Conservation (phyloP, 1,284 basidiomycete genomes). For the Ustilago xerochloae region DNA sequence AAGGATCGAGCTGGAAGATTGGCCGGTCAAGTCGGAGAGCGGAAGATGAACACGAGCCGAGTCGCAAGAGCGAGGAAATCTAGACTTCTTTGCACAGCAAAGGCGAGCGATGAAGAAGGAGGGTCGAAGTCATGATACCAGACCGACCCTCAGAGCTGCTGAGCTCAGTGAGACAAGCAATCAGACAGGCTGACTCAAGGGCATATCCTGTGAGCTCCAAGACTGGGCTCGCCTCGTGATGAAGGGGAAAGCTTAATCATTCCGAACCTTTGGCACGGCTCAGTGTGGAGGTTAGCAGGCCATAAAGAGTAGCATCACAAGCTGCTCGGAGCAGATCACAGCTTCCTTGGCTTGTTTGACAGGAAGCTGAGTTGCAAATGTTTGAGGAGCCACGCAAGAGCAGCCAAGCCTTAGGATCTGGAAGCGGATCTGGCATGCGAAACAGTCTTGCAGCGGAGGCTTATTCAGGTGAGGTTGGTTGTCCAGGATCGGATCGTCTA, state of each 20-base stretch:
- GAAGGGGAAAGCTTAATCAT: neutral
- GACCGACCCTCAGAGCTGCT: neutral
- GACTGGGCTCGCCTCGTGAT: too few species aligned
- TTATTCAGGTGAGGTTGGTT: neutral
- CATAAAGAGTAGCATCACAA: neutral
- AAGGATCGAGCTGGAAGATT: slow-evolving; percentile 4
- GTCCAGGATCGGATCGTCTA: slow-evolving; percentile 37
- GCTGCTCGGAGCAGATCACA: too few species aligned
- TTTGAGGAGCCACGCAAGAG: neutral
- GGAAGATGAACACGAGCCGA: neutral
- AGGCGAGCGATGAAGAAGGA: neutral
- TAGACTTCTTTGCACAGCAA: slow-evolving; percentile 9
- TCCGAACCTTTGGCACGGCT: neutral
- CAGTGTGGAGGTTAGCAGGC: neutral
- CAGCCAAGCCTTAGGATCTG: neutral
- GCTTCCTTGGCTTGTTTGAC: too few species aligned
- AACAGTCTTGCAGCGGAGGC: neutral
- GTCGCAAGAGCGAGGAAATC: neutral
- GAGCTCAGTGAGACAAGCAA: neutral
- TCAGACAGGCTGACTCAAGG: neutral
- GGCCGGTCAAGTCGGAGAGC: neutral
- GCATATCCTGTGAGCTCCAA: too few species aligned
- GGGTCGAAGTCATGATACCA: neutral
- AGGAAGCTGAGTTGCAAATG: neutral
- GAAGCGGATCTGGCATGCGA: neutral